Evolutionary conservation across 495 filamentous ascomycete species (phyloP).

Genomic region (Penicillium desertorum): DNA sequence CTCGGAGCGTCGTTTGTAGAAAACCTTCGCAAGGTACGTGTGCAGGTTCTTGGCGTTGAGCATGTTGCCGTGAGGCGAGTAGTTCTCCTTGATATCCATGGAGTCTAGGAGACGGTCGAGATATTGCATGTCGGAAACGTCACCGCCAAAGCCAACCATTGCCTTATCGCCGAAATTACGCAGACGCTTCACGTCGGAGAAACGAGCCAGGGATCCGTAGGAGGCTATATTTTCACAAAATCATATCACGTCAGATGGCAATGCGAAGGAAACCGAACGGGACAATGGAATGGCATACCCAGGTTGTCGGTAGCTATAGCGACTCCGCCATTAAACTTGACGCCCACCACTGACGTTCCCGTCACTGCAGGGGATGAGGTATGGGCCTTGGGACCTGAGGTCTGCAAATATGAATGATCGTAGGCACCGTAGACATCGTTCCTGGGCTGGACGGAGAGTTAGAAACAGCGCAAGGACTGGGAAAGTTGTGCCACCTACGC

Average conservation of each 20-base stretch:
- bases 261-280: not conserved
- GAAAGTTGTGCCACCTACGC: constrained; percentile 61
- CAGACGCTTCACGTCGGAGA: constrained; percentile 89
- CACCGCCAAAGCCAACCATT: constrained; percentile 84
- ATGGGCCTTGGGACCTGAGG: constrained; percentile 70
- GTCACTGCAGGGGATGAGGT: constrained; percentile 92
- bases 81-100: constrained; percentile 86
- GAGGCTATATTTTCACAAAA: constrained; percentile 60
- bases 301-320: constrained; percentile 96
- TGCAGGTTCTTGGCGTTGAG: constrained; percentile 92
- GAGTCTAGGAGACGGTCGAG: constrained; percentile 85
- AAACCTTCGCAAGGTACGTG: constrained; percentile 89
- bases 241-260: constrained; percentile 5
- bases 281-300: constrained; percentile 52
- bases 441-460: constrained; percentile 63
- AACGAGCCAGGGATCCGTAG: constrained; percentile 95
- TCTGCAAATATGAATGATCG: constrained; percentile 77
- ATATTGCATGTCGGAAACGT: constrained; percentile 98
- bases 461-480: constrained; percentile 28
- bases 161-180: constrained; percentile 72
- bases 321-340: constrained; percentile 95
- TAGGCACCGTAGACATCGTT: constrained; percentile 96
- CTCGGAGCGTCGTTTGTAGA: constrained; percentile 90
- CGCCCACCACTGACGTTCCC: constrained; percentile 88
- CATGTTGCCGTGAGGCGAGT: constrained; percentile 57